Percentiles rank a stretch among this genome's conserved stretches.
Evolutionary conservation across 495 filamentous ascomycete genomes (phyloP).

Genomic region (Aspergillus mulundensis): DNA sequence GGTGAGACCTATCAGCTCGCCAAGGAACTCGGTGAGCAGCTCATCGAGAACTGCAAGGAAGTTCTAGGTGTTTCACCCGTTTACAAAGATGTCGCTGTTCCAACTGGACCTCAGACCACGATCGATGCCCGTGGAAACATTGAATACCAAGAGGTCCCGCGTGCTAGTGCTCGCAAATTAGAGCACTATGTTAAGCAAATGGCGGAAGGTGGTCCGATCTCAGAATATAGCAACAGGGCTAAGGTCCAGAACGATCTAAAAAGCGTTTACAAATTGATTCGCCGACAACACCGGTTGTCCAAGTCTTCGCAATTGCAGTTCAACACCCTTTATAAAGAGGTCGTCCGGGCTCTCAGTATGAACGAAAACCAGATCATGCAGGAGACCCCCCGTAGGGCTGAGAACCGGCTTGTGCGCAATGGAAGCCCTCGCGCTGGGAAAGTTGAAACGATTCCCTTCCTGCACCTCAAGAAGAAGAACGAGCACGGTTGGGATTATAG

Average conservation of each 20-base stretch:
- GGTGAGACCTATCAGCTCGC: slow-evolving; percentile 97
- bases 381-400: slow-evolving; percentile 68
- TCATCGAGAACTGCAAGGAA: slow-evolving; percentile 97
- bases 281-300: slow-evolving; percentile 92
- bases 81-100: slow-evolving; percentile 92
- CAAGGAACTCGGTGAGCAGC: slow-evolving; percentile 88
- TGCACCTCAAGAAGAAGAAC: slow-evolving; percentile 93
- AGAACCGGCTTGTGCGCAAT: slow-evolving; percentile 56
- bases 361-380: slow-evolving; percentile 95
- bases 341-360: slow-evolving; percentile 90
- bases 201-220: slow-evolving; percentile 97
- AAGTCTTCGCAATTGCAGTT: slow-evolving; percentile 94
- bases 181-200: slow-evolving; percentile 99
- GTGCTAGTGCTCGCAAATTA: slow-evolving; percentile 87
- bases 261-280: slow-evolving; percentile 94
- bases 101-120: slow-evolving; percentile 85
- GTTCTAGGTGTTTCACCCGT: slow-evolving; percentile 76
- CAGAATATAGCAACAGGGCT: slow-evolving; percentile 95
- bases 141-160: slow-evolving; percentile 82
- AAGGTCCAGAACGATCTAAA: slow-evolving; percentile 96
- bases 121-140: slow-evolving; percentile 88
- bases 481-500: slow-evolving; percentile 98
- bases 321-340: slow-evolving; percentile 87
- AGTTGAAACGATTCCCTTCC: slow-evolving; percentile 95
- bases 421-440: slow-evolving; percentile 70